These are phyloP conservation scores for Mycocalia duriaeana DNA, from an alignment of 1,284 basidiomycete species.

Conservation along the genomic window DNA sequence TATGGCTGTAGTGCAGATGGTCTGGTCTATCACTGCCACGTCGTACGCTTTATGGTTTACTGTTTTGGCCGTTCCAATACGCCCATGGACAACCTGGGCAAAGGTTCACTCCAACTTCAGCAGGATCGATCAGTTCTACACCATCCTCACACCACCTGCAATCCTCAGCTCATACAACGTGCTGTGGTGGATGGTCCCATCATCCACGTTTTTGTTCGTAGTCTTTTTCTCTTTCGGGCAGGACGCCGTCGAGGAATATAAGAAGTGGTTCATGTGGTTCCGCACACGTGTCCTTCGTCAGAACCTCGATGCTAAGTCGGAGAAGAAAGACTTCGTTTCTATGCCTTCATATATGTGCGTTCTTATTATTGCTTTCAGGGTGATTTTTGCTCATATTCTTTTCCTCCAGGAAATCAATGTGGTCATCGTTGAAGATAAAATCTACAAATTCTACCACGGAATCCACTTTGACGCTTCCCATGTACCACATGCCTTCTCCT, in stretches of 20 bases:
- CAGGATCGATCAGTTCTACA: too few species aligned
- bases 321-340: too few species aligned
- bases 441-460: too few species aligned
- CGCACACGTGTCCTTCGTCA: not conserved
- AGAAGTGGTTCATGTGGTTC: not conserved
- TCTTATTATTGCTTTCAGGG: too few species aligned
- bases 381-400: too few species aligned
- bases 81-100: slow-evolving; percentile 48
- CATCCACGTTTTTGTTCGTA: slow-evolving; percentile 55
- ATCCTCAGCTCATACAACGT: slow-evolving; percentile 30
- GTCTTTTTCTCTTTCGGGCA: slow-evolving; percentile 64
- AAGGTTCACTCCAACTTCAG: slow-evolving; percentile 45
- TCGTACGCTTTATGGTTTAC: slow-evolving; percentile 33
- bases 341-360: too few species aligned
- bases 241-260: slow-evolving; percentile 56
- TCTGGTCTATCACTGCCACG: slow-evolving; percentile 39
- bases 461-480: too few species aligned
- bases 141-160: slow-evolving; percentile 33
- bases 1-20: slow-evolving; percentile 41
- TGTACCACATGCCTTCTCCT: too few species aligned
- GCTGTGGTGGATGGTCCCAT: slow-evolving; percentile 35
- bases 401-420: too few species aligned
- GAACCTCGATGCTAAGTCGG: too few species aligned
- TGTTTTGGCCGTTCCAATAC: slow-evolving; percentile 15
- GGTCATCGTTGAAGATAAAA: too few species aligned